These are phyloP conservation scores for Oenanthe sinensis DNA, from an alignment of 129 eudicot genomes.

Conservation along the genomic window DNA sequence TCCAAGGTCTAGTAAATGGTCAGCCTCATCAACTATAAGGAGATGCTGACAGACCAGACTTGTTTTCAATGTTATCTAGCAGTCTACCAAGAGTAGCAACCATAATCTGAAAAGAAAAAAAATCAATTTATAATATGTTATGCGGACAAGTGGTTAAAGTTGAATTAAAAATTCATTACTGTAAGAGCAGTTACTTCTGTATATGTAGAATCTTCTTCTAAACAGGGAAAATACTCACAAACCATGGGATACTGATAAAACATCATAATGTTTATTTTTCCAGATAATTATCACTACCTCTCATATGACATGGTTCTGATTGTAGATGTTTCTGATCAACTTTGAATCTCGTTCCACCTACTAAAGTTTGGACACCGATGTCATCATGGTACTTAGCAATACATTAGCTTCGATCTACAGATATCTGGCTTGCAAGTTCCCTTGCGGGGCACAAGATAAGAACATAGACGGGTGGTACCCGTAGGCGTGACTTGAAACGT, in stretches of 20 bases:
- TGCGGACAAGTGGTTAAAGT: not conserved
- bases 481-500: constrained; percentile 18
- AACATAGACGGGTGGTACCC: constrained; percentile 61
- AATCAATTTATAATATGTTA: not conserved
- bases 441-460: constrained; percentile 88
- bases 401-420: constrained; percentile 93
- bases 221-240: not conserved
- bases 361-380: constrained; percentile 74
- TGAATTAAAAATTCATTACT: not conserved
- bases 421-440: constrained; percentile 92
- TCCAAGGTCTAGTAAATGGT: no score
- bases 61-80: no score
- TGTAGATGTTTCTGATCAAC: constrained; percentile 72
- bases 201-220: not conserved
- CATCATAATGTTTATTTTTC: not conserved
- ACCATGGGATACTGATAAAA: not conserved
- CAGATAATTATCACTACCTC: not conserved
- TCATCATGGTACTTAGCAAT: constrained; percentile 56
- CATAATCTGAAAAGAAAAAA: constrained; percentile 46
- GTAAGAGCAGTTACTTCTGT: not conserved
- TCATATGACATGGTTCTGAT: no score
- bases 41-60: no score
- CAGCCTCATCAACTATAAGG: no score
- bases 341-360: constrained; percentile 95
- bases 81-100: constrained; percentile 96